Evolutionary conservation across 2,329 filamentous ascomycete genomes (phyloP).

Genomic region (Grosmannia huntii): DNA sequence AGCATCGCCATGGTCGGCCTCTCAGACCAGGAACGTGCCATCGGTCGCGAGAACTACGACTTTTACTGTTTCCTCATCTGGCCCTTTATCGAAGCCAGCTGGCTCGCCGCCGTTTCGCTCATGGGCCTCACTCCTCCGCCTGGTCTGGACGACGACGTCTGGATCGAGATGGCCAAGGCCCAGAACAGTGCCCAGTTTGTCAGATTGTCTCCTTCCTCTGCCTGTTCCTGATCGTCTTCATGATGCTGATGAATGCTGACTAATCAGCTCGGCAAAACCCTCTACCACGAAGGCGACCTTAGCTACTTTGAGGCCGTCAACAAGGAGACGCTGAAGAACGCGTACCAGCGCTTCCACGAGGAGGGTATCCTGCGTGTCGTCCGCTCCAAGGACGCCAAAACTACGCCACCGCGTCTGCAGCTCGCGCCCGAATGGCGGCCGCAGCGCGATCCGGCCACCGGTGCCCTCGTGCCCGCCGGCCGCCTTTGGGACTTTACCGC

Average conservation of each 20-base stretch:
- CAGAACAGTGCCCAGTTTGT: slow-evolving; percentile 74
- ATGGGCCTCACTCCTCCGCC: slow-evolving; percentile 72
- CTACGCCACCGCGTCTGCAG: slow-evolving; percentile 42
- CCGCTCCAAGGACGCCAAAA: slow-evolving; percentile 52
- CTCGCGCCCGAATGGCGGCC: slow-evolving; percentile 67
- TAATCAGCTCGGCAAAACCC: slow-evolving; percentile 71
- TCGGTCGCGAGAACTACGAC: slow-evolving; percentile 87
- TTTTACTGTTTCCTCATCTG: slow-evolving; percentile 98
- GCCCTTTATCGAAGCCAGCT: slow-evolving; percentile 92
- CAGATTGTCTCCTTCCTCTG: slow-evolving; percentile 19
- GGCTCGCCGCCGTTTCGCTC: slow-evolving; percentile 80
- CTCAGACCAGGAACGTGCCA: slow-evolving; percentile 59
- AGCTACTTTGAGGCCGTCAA: slow-evolving; percentile 98
- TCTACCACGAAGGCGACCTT: slow-evolving; percentile 94
- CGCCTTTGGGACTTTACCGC: slow-evolving; percentile 87
- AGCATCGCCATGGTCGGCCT: slow-evolving; percentile 57
- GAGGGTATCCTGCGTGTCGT: slow-evolving; percentile 75
- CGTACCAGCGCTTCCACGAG: slow-evolving; percentile 76
- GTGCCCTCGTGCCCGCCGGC: slow-evolving; percentile 54
- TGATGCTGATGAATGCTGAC: slow-evolving; percentile 6
- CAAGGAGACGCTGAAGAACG: slow-evolving; percentile 93
- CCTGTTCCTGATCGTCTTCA: not conserved
- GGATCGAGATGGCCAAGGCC: slow-evolving; percentile 66
- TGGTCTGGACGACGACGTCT: slow-evolving; percentile 47
- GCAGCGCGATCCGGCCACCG: slow-evolving; percentile 46